These are phyloP conservation scores for Candida anutae DNA, from an alignment of 1,139 yeast species.

Conservation along the genomic window DNA sequence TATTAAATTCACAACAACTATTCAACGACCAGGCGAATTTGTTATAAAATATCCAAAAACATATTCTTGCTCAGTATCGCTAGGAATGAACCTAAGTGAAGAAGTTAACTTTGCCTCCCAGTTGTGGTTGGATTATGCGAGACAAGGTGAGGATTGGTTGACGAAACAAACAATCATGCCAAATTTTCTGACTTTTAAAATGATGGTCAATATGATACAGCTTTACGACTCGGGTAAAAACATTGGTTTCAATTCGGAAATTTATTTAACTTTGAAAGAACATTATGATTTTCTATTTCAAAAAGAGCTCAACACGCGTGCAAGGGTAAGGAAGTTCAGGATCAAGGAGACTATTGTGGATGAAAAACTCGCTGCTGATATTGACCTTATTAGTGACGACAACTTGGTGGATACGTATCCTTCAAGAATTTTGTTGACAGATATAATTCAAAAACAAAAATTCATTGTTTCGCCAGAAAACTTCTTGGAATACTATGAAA, in stretches of 20 bases:
- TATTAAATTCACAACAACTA: conserved; percentile 36
- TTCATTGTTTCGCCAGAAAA: conserved; percentile 39
- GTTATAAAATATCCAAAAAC: conserved; percentile 50
- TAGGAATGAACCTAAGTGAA: conserved; percentile 52
- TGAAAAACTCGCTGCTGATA: conserved; percentile 19
- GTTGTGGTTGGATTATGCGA: conserved; percentile 48
- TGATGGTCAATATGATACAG: conserved; percentile 41
- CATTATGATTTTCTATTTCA: conserved; percentile 23
- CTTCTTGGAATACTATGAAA: conserved; percentile 24
- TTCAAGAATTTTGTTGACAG: conserved; percentile 38
- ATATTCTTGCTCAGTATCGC: conserved; percentile 41
- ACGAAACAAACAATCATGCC: conserved; percentile 42
- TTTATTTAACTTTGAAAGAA: conserved; percentile 21
- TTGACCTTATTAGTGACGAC: conserved; percentile 45
- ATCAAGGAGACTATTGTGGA: conserved; percentile 28
- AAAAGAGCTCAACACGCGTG: conserved; percentile 36
- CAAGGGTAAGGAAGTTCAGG: conserved; percentile 23
- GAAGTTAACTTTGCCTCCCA: conserved; percentile 48
- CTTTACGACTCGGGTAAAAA: conserved; percentile 26
- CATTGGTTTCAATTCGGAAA: conserved; percentile 21
- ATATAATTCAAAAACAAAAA: conserved; percentile 15
- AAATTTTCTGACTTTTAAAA: conserved; percentile 39
- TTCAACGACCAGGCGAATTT: conserved; percentile 56
- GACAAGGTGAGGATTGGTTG: conserved; percentile 49
- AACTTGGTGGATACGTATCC: conserved; percentile 44